phyloP scores from a whole-genome alignment of 108 stramenopile species.

The Skeletonema tropicum region DNA sequence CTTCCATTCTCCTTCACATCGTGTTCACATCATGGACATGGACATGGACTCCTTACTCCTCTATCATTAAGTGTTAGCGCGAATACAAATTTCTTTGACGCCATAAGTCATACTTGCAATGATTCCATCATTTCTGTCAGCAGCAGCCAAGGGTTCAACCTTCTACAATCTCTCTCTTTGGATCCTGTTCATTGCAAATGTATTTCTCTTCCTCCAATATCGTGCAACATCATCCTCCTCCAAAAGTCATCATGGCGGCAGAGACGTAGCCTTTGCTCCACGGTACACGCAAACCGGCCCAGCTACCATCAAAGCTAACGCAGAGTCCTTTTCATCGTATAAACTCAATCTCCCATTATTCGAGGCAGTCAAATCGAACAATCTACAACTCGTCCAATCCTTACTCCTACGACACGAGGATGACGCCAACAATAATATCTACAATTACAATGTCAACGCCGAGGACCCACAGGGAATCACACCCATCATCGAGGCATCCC shows the following conservation, averaged over 20 bases:
- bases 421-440: too few relatives aligned
- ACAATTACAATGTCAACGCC: slow-evolving; percentile 42
- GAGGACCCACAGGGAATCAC: slow-evolving; percentile 48
- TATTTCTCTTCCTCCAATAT: background rate
- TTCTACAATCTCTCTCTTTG: too few relatives aligned
- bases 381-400: slow-evolving; percentile 23
- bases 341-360: slow-evolving; percentile 34
- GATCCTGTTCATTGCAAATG: background rate
- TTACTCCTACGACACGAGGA: slow-evolving; percentile 10
- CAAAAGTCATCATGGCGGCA: background rate
- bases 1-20: too few relatives aligned
- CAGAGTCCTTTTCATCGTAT: slow-evolving; percentile 6
- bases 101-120: too few relatives aligned
- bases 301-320: background rate
- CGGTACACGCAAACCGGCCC: background rate
- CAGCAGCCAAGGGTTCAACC: too few relatives aligned
- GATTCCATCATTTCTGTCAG: too few relatives aligned
- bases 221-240: background rate
- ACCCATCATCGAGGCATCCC: slow-evolving; percentile 48
- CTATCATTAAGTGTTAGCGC: too few relatives aligned
- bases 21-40: too few relatives aligned
- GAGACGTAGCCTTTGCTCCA: background rate
- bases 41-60: too few relatives aligned
- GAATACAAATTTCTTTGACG: too few relatives aligned
- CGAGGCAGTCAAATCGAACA: slow-evolving; percentile 42